Evolutionary conservation across 176 grass and related monocot genomes (phyloP).

Genomic region (Oryza rufipogon): DNA sequence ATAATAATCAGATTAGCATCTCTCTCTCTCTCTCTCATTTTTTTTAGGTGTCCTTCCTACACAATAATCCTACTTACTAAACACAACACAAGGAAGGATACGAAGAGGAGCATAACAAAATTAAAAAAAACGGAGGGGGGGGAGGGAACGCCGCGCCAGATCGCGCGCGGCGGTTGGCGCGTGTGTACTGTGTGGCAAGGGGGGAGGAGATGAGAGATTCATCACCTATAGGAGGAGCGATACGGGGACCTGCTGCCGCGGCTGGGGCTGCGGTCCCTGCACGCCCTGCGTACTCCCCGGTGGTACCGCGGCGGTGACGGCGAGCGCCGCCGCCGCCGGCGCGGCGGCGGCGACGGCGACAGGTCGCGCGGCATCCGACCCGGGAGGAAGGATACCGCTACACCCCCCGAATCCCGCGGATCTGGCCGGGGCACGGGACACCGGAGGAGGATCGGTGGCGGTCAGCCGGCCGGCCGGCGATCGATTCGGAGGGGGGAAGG

Average conservation of each 20-base stretch:
- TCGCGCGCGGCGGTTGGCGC: slow-evolving; percentile 14
- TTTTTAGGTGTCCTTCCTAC: neutral
- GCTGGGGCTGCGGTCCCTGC: slow-evolving; percentile 80
- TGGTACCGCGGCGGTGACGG: slow-evolving; percentile 62
- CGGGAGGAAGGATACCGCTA: neutral
- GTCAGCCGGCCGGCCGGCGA: neutral
- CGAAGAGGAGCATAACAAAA: neutral
- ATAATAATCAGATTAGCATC: neutral
- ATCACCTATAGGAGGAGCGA: slow-evolving; percentile 94
- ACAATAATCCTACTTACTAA: too few relatives aligned
- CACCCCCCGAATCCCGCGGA: neutral
- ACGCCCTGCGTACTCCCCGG: slow-evolving; percentile 52
- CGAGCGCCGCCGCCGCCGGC: slow-evolving; percentile 72
- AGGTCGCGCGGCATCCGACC: slow-evolving; percentile 70
- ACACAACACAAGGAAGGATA: neutral
- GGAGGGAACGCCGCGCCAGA: slow-evolving; percentile 8
- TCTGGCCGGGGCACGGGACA: neutral
- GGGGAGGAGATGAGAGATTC: neutral
- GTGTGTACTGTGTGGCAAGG: slow-evolving; percentile 28
- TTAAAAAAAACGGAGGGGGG: neutral
- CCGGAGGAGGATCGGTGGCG: neutral
- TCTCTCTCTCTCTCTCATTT: neutral
- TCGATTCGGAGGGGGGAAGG: neutral
- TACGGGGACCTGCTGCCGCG: slow-evolving; percentile 93
- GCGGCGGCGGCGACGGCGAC: slow-evolving; percentile 71